A percentile compares a stretch with the other conserved stretches of the same genome.
phyloP scores from a whole-genome alignment of 805 yeast genomes.

The Wickerhamomyces alni region DNA sequence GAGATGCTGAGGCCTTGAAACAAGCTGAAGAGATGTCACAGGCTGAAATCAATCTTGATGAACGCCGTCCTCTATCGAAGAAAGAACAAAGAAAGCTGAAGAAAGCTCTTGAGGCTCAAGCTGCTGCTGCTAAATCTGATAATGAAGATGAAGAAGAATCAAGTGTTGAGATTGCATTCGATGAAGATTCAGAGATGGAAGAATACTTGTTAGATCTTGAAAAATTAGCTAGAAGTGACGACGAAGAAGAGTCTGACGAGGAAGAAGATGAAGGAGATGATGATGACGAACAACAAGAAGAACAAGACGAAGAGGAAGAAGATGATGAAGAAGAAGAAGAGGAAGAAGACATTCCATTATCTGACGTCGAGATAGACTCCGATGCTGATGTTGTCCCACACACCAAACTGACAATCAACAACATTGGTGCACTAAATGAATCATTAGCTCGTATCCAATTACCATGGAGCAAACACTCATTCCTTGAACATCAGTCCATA shows the following conservation, averaged over 20 bases:
- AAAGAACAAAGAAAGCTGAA: conserved; percentile 58
- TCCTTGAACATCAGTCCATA: conserved; percentile 79
- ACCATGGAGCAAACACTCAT: conserved; percentile 55
- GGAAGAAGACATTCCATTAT: conserved; percentile 78
- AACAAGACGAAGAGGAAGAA: conserved; percentile 38
- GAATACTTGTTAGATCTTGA: conserved; percentile 44
- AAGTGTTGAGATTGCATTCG: conserved; percentile 36
- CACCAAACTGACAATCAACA: conserved; percentile 84
- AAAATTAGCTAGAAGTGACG: conserved; percentile 49
- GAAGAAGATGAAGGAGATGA: conserved; percentile 28
- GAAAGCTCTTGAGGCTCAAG: conserved; percentile 29
- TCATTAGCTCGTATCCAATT: conserved; percentile 60
- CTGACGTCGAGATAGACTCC: conserved; percentile 88
- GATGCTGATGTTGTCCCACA: conserved; percentile 94
- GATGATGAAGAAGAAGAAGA: conserved; percentile 59
- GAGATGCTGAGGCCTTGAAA: conserved; percentile 1
- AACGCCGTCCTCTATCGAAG: conserved; percentile 46
- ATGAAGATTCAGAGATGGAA: conserved; percentile 39
- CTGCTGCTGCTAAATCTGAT: conserved; percentile 8
- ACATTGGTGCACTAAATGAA: conserved; percentile 74
- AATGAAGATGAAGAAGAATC: conserved; percentile 21
- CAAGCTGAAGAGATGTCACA: conserved; percentile 14
- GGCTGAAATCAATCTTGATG: not conserved
- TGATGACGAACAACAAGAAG: conserved; percentile 33
- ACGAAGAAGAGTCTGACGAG: conserved; percentile 29